These are phyloP conservation scores for Filobasidium floriforme DNA, from an alignment of 768 basidiomycete genomes.

Conservation along the genomic window DNA sequence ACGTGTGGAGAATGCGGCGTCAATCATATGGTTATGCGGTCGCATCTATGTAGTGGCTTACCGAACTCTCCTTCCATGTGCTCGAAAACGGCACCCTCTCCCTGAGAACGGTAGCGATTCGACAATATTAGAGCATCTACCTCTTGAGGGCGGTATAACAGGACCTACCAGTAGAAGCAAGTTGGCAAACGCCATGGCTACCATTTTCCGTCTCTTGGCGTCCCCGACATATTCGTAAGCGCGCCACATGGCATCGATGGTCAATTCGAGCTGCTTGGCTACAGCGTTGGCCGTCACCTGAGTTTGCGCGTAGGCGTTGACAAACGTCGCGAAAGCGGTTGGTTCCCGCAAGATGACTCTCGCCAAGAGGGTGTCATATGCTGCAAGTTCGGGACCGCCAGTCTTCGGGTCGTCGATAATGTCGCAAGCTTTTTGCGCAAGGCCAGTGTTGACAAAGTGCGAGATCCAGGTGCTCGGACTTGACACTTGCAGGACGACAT, in stretches of 20 bases:
- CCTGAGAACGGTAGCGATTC: slow-evolving; percentile 25
- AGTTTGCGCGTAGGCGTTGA: slow-evolving; percentile 19
- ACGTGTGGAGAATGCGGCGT: not conserved
- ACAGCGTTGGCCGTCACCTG: slow-evolving; percentile 20
- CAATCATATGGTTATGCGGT: not conserved
- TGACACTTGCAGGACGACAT: slow-evolving; percentile 29
- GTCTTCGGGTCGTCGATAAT: slow-evolving; percentile 44
- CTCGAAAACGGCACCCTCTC: slow-evolving; percentile 36
- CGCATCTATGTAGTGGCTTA: slow-evolving; percentile 20
- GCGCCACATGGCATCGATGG: slow-evolving; percentile 42
- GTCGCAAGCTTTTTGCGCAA: slow-evolving; percentile 35
- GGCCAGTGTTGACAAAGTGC: slow-evolving; percentile 31
- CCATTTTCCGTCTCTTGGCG: slow-evolving; percentile 36
- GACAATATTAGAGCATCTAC: slow-evolving; percentile 8
- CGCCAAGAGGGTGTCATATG: slow-evolving; percentile 35
- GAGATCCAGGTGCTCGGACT: slow-evolving; percentile 28
- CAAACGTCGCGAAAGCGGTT: slow-evolving; percentile 32
- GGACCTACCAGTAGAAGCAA: slow-evolving; percentile 30
- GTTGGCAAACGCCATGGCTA: slow-evolving; percentile 41
- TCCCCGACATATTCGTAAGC: slow-evolving; percentile 44
- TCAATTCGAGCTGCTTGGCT: slow-evolving; percentile 35
- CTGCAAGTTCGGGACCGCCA: slow-evolving; percentile 37
- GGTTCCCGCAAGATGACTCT: slow-evolving; percentile 39
- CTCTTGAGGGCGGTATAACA: not conserved
- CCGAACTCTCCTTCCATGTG: slow-evolving; percentile 42